phyloP scores from a whole-genome alignment of 2,329 filamentous ascomycete genomes.

The Leptographium procerum region DNA sequence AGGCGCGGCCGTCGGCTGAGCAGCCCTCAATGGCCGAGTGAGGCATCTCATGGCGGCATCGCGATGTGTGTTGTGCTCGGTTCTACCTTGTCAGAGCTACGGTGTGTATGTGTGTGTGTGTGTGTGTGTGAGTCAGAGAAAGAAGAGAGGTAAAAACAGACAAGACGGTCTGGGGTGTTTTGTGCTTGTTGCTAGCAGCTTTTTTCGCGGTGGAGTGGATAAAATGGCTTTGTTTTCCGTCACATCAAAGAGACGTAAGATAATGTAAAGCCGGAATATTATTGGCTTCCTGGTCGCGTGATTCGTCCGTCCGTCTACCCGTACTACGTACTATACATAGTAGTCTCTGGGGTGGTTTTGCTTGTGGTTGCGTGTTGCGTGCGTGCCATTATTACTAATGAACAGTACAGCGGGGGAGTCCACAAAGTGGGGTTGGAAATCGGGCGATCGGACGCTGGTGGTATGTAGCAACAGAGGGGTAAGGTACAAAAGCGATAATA shows the following conservation, averaged over 20 bases:
- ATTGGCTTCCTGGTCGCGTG: neutral
- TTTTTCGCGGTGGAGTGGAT: neutral
- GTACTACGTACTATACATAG: too few relatives aligned
- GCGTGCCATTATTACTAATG: neutral
- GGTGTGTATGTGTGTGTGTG: too few relatives aligned
- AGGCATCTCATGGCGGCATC: conserved; percentile 37
- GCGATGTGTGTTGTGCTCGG: neutral
- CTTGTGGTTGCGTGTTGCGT: too few relatives aligned
- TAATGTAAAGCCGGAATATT: neutral
- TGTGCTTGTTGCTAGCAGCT: neutral
- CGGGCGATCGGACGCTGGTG: neutral
- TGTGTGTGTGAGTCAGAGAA: neutral
- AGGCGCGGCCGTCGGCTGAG: conserved; percentile 14
- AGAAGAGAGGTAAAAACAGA: neutral
- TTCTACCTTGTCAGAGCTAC: neutral
- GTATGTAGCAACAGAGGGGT: neutral
- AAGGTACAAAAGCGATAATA: neutral
- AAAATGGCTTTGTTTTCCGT: too few relatives aligned
- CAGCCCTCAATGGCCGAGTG: conserved; percentile 27
- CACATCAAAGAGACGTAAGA: too few relatives aligned
- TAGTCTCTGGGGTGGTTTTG: neutral
- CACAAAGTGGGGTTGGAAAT: neutral
- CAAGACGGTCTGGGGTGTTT: neutral
- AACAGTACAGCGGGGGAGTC: neutral
- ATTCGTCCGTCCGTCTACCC: neutral